These are phyloP conservation scores for Colletotrichum cuscutae DNA, from an alignment of 2,329 filamentous ascomycete species.

Conservation along the genomic window DNA sequence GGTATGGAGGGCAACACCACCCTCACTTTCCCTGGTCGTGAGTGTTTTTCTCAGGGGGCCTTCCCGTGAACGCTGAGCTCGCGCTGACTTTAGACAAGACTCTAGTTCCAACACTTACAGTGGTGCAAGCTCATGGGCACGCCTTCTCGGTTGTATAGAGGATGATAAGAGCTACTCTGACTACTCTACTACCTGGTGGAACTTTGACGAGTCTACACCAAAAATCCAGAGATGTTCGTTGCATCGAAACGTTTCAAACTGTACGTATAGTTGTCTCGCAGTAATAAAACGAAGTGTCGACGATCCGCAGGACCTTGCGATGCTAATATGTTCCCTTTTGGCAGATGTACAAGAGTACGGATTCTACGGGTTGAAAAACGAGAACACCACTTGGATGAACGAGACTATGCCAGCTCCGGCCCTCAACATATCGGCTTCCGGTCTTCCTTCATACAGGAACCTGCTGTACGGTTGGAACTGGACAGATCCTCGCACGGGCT, in stretches of 20 bases:
- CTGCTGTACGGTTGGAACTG: not conserved
- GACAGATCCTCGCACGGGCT: constrained; percentile 22
- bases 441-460: not conserved
- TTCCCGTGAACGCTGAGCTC: too few species aligned
- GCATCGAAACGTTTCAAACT: constrained; percentile 5
- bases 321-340: not conserved
- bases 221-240: not conserved
- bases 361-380: constrained; percentile 32
- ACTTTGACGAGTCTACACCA: not conserved
- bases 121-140: not conserved
- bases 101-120: not conserved
- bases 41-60: not conserved
- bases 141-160: not conserved
- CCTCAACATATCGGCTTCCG: constrained; percentile 34
- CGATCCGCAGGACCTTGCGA: not conserved
- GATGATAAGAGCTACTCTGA: not conserved
- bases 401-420: constrained; percentile 18
- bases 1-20: constrained; percentile 31
- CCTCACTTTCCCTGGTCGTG: constrained; percentile 7
- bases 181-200: not conserved
- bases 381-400: constrained; percentile 28
- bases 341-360: constrained; percentile 35
- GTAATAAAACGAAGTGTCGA: too few species aligned
- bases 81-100: not conserved
- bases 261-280: not conserved